These are phyloP conservation scores for Botrytis pseudocinerea DNA, from an alignment of 2,329 filamentous ascomycete species.

Conservation along the genomic window DNA sequence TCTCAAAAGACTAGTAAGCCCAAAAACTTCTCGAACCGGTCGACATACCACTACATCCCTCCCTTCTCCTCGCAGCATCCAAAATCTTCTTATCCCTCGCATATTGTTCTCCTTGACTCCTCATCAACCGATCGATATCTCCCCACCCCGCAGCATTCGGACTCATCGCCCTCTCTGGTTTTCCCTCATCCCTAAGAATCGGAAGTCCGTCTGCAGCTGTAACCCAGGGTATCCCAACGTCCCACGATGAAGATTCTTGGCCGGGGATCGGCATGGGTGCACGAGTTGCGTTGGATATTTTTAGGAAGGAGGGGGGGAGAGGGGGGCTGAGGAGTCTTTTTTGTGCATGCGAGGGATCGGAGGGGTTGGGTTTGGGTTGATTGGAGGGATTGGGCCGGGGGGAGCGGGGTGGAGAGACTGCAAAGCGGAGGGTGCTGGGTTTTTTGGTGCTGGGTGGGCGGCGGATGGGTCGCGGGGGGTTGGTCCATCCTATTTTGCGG, in stretches of 20 bases:
- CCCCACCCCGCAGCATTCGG: not conserved
- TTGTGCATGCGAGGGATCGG: no score
- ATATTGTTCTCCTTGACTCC: not conserved
- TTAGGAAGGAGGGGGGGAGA: not conserved
- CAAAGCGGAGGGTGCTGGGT: not conserved
- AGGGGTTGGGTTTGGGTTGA: accelerated
- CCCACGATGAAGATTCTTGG: not conserved
- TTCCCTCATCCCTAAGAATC: not conserved
- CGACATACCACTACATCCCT: not conserved
- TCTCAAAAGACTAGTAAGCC: not conserved
- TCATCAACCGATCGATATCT: not conserved
- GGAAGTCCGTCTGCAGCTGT: not conserved
- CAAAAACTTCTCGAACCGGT: not conserved
- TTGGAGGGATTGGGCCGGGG: not conserved
- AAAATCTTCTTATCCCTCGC: not conserved
- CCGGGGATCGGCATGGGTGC: not conserved
- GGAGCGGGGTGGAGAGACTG: accelerated
- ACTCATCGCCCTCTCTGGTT: not conserved
- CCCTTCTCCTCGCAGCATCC: not conserved
- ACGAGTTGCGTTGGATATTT: not conserved
- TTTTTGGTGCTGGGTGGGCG: accelerated
- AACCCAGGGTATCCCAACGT: accelerated
- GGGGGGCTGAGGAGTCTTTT: not conserved
- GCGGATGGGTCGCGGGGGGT: not conserved
- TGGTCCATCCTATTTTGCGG: not conserved